Conservation (phyloP, 2,329 filamentous ascomycete species). For the Venturiaceae sp. region DNA sequence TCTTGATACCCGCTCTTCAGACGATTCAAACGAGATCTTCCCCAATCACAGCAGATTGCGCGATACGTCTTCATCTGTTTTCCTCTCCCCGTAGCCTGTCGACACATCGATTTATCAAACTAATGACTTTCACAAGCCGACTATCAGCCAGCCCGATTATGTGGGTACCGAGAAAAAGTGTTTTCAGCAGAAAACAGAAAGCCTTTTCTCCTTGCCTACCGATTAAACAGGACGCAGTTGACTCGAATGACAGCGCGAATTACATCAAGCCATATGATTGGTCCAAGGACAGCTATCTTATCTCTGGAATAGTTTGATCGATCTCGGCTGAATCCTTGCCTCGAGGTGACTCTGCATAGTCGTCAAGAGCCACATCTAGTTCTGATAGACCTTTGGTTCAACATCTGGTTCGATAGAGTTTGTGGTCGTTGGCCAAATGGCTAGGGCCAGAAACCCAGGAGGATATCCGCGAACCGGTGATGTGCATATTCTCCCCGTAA, state of each 20-base stretch:
- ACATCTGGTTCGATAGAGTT: not conserved
- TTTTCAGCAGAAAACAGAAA: not conserved
- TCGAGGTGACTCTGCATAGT: not conserved
- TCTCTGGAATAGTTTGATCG: not conserved
- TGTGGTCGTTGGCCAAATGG: not conserved
- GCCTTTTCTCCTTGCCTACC: no score
- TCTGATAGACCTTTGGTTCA: not conserved
- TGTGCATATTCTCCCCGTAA: not conserved
- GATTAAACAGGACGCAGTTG: no score
- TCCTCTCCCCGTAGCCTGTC: not conserved
- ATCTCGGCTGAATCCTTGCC: not conserved
- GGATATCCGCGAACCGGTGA: not conserved
- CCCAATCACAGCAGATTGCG: not conserved
- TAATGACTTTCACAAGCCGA: no score
- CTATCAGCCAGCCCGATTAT: no score
- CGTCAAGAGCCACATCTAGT: not conserved
- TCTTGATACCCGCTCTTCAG: not conserved
- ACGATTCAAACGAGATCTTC: not conserved
- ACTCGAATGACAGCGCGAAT: not conserved
- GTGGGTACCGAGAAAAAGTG: not conserved
- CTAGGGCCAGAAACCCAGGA: not conserved
- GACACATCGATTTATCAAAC: not conserved
- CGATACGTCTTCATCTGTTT: not conserved
- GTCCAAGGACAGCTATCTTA: not conserved
- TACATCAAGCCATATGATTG: not conserved